Conservation (phyloP, 805 yeast species). For the Nakazawaea ernobii region DNA sequence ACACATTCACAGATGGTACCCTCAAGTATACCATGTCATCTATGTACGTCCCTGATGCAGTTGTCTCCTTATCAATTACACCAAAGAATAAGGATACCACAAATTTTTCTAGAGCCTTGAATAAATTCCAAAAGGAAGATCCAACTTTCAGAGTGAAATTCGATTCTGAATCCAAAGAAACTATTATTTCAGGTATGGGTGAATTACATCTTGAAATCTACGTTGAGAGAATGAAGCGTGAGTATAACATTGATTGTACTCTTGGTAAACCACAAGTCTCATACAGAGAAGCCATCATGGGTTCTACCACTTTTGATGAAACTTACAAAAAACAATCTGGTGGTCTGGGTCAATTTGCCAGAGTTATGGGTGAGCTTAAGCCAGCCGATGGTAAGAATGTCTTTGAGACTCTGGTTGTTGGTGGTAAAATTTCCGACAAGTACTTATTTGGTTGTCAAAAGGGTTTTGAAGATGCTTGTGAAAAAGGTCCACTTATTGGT, state of each 20-base stretch:
- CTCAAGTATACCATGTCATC: constrained; percentile 87
- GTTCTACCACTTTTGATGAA: constrained; percentile 75
- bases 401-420: constrained; percentile 85
- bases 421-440: constrained; percentile 96
- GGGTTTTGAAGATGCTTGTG: constrained; percentile 92
- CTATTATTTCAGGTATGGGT: constrained; percentile 96
- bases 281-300: constrained; percentile 85
- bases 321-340: constrained; percentile 98
- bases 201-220: constrained; percentile 95
- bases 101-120: constrained; percentile 93
- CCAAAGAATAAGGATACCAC: constrained; percentile 85
- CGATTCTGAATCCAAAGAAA: constrained; percentile 89
- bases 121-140: constrained; percentile 97
- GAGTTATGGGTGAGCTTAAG: constrained; percentile 80
- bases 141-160: constrained; percentile 94
- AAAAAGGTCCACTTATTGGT: constrained; percentile 95
- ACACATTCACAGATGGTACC: constrained; percentile 86
- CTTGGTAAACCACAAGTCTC: constrained; percentile 99
- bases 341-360: constrained; percentile 99
- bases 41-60: constrained; percentile 99
- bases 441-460: constrained; percentile 89
- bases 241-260: constrained; percentile 89
- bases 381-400: constrained; percentile 60
- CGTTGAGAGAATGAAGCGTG: constrained; percentile 97
- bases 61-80: constrained; percentile 82